Base-by-base conservation (phyloP, 768 basidiomycete species). In the Melanogaster broomeanus region DNA sequence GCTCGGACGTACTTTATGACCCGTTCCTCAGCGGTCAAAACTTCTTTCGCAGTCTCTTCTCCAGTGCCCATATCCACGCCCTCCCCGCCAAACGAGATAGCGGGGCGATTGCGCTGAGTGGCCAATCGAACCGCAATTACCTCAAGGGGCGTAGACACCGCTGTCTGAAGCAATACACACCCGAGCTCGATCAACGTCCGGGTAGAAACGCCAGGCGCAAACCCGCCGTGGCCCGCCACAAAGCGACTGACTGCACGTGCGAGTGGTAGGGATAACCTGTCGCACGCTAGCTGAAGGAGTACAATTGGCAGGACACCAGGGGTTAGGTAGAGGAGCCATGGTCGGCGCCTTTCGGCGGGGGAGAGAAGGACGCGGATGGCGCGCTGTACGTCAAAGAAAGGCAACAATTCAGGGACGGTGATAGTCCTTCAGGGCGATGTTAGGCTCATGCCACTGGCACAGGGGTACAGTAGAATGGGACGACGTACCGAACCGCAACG, bases 251-350 rank as follows among this genome's bases (percentile, higher is more conserved):
- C 22, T 15, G 18, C 19, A 15, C 15, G n/a, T 6, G 21, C 13
- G 13, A 66, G 57, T 15, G 85, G 77, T 13, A 83, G 67, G 55
- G 89, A 74, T 34, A 77, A 51, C 22, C 72, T 64, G 30, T 67
- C 61, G 53, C 74, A 78, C 3, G 61, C 51, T 18, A 78, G 61
- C 48, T 77, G 74, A 24, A 74, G 43, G 16, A 74, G 46, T 34
- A 77, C 61, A 3, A 74, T 68, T 4, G 66, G 53, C 21, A 79
- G 61, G 28, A 82, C 62, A 15, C 79, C 88, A 0, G 89, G 89
- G 9, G 87, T 88, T 37, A 87, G 56, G 64, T 88, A 91, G 37
- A 91, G 66, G 18, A 84, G 74, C 87, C 87, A 91, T 4, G 88
- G 89, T 12, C 77, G 76, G 27, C 78, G 76, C 41, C 82, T 79